Evolutionary conservation across 75 land plant species (phyloP).

Genomic region (Selaginella tamariscina): DNA sequence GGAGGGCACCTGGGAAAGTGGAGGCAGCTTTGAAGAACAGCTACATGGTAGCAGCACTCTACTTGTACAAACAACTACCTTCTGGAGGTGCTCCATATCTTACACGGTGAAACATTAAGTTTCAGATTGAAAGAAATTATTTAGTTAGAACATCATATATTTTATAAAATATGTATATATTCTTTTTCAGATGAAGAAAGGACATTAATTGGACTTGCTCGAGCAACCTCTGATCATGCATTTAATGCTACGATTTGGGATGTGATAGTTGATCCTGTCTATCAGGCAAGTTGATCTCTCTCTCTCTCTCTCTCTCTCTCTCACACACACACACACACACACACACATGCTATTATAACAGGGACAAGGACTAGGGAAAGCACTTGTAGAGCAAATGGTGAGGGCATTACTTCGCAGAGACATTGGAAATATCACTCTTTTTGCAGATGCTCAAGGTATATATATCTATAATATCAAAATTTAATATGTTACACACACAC

Average conservation of each 20-base stretch:
- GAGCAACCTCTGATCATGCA: constrained; percentile 98
- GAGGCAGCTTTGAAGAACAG: constrained; percentile 84
- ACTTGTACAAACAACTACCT: constrained; percentile 37
- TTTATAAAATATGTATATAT: too few species aligned
- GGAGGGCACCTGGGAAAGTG: constrained; percentile 72
- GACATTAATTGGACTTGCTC: constrained; percentile 91
- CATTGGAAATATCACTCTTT: constrained; percentile 88
- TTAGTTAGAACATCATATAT: too few species aligned
- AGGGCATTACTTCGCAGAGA: constrained; percentile 80
- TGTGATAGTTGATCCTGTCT: constrained; percentile 87
- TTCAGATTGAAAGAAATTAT: too few species aligned
- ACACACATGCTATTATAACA: constrained; percentile 15
- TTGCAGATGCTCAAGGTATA: constrained; percentile 90
- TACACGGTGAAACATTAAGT: too few species aligned
- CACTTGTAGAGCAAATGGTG: constrained; percentile 77
- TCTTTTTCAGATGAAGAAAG: constrained; percentile 24
- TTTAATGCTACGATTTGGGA: constrained; percentile 99
- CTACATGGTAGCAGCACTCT: constrained; percentile 80
- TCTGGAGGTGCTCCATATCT: constrained; percentile 29
- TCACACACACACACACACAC: too few species aligned
- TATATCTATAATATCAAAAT: background rate
- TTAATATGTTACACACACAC: too few species aligned
- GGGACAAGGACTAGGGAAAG: constrained; percentile 99
- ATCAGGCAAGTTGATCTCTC: constrained; percentile 40
- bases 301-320: too few species aligned